Conservation (phyloP, 2,329 filamentous ascomycete species). For the Aspergillus sp. region DNA sequence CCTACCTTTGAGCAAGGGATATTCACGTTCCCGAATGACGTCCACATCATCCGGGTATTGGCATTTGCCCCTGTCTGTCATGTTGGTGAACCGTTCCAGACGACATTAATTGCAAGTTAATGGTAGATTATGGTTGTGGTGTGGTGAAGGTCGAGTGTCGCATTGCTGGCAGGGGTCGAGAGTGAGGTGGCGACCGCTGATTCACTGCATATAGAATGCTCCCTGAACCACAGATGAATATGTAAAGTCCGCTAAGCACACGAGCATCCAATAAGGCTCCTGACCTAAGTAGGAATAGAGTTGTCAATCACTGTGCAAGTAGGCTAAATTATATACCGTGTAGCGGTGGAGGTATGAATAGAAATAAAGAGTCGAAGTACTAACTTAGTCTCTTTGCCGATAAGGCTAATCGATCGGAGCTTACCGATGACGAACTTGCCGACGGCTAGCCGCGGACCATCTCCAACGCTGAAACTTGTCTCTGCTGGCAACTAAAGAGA, state of each 20-base stretch:
- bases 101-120: not conserved
- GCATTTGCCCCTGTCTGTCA: constrained; percentile 8
- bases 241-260: not conserved
- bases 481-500: not conserved
- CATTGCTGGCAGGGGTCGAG: not conserved
- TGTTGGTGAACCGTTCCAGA: not conserved
- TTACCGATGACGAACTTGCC: constrained; percentile 21
- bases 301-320: not conserved
- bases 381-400: not conserved
- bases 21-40: constrained; percentile 49
- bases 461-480: not conserved
- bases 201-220: not conserved
- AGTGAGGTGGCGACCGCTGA: constrained; percentile 6
- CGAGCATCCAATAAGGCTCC: too few species aligned
- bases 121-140: not conserved
- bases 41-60: constrained; percentile 51
- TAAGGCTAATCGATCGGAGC: constrained; percentile 22
- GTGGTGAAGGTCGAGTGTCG: not conserved
- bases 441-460: not conserved
- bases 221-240: not conserved
- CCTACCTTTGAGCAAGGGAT: constrained; percentile 47
- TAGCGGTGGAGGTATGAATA: not conserved
- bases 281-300: too few species aligned
- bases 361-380: not conserved
- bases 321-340: not conserved